Evolutionary conservation across 352 stramenopile genomes (phyloP).

Genomic region (Pythium grandisporangium): DNA sequence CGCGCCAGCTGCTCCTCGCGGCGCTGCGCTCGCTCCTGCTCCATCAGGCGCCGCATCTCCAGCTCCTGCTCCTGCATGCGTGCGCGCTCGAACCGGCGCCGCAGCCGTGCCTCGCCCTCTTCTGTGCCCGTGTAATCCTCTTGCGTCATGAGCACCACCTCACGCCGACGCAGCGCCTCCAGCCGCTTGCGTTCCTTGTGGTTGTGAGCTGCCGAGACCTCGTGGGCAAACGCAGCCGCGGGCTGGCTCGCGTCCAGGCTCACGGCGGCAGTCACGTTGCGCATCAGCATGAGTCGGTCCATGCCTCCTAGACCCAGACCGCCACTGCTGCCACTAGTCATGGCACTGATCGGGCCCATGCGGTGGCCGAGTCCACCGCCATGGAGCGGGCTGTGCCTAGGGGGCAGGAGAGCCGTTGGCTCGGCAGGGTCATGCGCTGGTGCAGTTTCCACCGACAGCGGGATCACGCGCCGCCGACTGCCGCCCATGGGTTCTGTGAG

Average conservation of each 20-base stretch:
- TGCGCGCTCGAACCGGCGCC: constrained; percentile 37
- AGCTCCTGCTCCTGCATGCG: constrained; percentile 59
- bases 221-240: not conserved
- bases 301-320: too few relatives aligned
- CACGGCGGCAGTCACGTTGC: constrained; percentile 22
- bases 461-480: constrained; percentile 22
- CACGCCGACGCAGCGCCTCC: constrained; percentile 34
- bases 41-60: constrained; percentile 23
- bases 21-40: constrained; percentile 21
- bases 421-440: not conserved
- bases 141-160: constrained; percentile 33
- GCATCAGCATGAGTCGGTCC: constrained; percentile 47
- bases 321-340: too few relatives aligned
- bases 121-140: constrained; percentile 55
- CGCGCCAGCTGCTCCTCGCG: constrained; percentile 17
- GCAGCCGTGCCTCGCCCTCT: constrained; percentile 33
- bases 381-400: constrained; percentile 41
- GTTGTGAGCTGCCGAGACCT: constrained; percentile 58
- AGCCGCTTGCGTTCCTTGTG: constrained; percentile 41
- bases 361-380: constrained; percentile 22
- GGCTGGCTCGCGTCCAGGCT: not conserved
- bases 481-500: too few relatives aligned
- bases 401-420: constrained; percentile 16
- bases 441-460: constrained; percentile 30
- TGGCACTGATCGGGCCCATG: too few relatives aligned